Evolutionary conservation across 108 stramenopile genomes (phyloP).

Genomic region (Poteriospumella lacustris): DNA sequence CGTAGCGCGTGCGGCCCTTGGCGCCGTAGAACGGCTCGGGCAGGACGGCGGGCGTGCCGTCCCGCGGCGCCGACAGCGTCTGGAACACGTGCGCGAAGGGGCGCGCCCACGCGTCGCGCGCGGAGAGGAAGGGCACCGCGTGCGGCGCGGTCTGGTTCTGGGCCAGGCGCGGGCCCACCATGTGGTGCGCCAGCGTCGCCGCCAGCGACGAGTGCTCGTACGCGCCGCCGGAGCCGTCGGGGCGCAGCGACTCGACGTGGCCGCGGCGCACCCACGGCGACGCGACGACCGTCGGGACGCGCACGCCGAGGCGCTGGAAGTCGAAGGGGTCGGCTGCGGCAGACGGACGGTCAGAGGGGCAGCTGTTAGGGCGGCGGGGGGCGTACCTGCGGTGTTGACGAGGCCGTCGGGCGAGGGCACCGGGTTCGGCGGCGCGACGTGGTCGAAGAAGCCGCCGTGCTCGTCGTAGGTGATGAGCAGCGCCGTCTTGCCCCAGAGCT

Average conservation of each 20-base stretch:
- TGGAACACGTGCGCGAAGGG: not conserved
- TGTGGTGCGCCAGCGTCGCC: conserved; percentile 18
- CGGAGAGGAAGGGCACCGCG: not conserved
- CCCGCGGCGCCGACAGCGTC: not conserved
- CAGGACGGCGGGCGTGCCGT: not conserved
- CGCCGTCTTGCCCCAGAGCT: not conserved
- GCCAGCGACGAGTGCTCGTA: not conserved
- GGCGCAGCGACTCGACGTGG: not conserved
- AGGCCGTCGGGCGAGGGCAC: conserved; percentile 23
- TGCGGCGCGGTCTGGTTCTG: not conserved
- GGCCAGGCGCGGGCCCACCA: not conserved
- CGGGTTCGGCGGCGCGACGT: conserved; percentile 26
- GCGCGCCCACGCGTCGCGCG: not conserved
- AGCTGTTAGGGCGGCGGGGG: too few species aligned
- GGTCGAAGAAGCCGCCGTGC: conserved; percentile 38
- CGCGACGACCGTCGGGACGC: conserved; percentile 21
- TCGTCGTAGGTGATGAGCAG: conserved; percentile 39
- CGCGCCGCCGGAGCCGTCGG: conserved; percentile 9
- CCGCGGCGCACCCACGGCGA: not conserved
- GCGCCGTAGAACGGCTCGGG: not conserved
- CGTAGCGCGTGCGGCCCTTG: not conserved
- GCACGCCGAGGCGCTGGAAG: conserved; percentile 28
- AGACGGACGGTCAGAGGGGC: too few species aligned
- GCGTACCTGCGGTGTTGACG: too few species aligned
- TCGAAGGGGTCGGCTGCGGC: conserved; percentile 14